Conservation (phyloP, 371 early-diverging fungal genomes). For the Mortierella sp. region DNA sequence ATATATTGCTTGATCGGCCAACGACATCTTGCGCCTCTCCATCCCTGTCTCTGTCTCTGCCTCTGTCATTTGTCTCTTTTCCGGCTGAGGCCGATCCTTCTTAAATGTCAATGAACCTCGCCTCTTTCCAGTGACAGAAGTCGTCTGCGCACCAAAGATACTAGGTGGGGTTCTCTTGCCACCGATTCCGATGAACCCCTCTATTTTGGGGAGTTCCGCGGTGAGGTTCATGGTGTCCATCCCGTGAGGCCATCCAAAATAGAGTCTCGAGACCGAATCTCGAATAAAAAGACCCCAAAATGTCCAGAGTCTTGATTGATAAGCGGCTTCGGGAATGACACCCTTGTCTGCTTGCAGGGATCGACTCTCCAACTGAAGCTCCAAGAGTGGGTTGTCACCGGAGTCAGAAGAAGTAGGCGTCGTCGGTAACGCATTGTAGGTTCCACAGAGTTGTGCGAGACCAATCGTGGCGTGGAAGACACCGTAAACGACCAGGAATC, state of each 20-base stretch:
- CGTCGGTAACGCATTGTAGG: slow-evolving; percentile 1
- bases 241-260: slow-evolving; percentile 39
- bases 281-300: slow-evolving; percentile 47
- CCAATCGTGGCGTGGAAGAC: slow-evolving; percentile 14
- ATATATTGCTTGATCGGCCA: background rate
- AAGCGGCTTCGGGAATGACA: slow-evolving; percentile 23
- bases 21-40: background rate
- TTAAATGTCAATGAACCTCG: slow-evolving; percentile 10
- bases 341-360: slow-evolving; percentile 3
- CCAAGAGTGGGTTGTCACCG: background rate
- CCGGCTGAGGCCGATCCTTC: background rate
- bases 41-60: background rate
- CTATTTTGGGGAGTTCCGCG: slow-evolving; percentile 36
- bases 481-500: slow-evolving; percentile 23
- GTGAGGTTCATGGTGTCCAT: slow-evolving; percentile 20
- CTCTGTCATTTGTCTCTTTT: slow-evolving; percentile 12
- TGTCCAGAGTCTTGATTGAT: slow-evolving; percentile 39
- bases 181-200: slow-evolving; percentile 30
- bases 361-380: slow-evolving; percentile 8
- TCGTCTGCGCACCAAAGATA: background rate
- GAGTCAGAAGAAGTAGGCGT: background rate
- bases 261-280: slow-evolving; percentile 28
- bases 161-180: slow-evolving; percentile 2
- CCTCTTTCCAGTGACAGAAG: slow-evolving; percentile 10
- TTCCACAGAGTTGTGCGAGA: slow-evolving; percentile 3